Base-by-base conservation (phyloP, 2,329 filamentous ascomycete genomes). In the Paraphaeosphaeria minitans region DNA sequence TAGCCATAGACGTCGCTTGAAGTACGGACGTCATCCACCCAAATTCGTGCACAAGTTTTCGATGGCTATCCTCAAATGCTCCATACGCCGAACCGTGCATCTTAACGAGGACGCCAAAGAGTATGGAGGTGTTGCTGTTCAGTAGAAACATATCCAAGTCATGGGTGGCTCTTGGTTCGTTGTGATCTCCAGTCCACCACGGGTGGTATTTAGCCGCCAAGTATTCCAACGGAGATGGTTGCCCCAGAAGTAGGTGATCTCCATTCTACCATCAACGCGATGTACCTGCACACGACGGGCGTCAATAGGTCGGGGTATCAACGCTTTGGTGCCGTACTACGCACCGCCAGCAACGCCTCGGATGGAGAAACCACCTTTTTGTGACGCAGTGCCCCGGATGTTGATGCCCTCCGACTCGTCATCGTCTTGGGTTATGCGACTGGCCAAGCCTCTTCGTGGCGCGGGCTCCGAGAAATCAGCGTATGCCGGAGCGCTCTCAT, bases 271-370 rank as follows among this genome's bases (percentile, higher is more conserved):
- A 5, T n/a, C 5, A 33, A n/a, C 12, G 29, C 31, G 9, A 12
- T 50, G 19, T 1, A 22, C 41, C 35, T 21, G 19, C n/a, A 49
- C 3, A 19, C 29, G 16, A 49, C n/a, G 39, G 21, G 13, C 27
- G 10, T 45, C 51, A 16, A 37, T n/a, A 16, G 37, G n/a, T 14
- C n/a, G 21, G 22, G 31, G 31, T 19, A 33, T 37, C 13, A 9
- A n/a, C 16, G 33, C 4, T 41, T 3, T 27, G 31, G 31, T 50
- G 33, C 24, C 16, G 19, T 49, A 14, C 62, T 70, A 75, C 21
- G 66, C 63, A 33, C 71, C 68, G n/a, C 68, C 71, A 13, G 74
- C 74, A 3, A 73, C 68, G 41, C 74, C 74, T 8, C 70, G 63
- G 27, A 77, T 76, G 31, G 67, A 69, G 56, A 77, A 59, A 48